Evolutionary conservation across 2,329 filamentous ascomycete species (phyloP).

Genomic region (Diplodia intermedia): DNA sequence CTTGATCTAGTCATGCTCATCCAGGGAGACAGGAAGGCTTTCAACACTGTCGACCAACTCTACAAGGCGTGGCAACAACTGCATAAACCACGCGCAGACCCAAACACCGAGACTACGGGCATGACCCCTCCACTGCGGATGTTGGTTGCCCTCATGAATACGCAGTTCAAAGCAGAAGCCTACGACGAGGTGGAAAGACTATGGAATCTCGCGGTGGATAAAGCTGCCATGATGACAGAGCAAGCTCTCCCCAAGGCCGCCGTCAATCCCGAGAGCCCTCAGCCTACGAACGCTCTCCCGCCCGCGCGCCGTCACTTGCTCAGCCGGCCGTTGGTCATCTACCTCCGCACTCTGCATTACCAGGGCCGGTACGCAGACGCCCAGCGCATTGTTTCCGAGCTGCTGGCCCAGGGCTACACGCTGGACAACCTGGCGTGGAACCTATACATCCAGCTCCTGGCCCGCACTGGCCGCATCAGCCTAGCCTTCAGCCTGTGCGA

Average conservation of each 20-base stretch:
- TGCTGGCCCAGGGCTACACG: constrained; percentile 71
- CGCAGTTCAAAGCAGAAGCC: constrained; percentile 64
- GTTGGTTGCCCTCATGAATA: constrained; percentile 71
- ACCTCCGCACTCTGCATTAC: constrained; percentile 59
- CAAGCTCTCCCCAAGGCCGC: constrained; percentile 33
- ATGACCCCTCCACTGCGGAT: constrained; percentile 61
- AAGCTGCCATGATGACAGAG: constrained; percentile 46
- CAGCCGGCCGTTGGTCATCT: constrained; percentile 56
- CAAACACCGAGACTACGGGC: constrained; percentile 9
- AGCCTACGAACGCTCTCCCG: constrained; percentile 7
- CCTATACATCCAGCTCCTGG: constrained; percentile 72
- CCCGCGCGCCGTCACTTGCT: constrained; percentile 58
- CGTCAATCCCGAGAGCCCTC: constrained; percentile 37
- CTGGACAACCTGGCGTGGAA: constrained; percentile 85
- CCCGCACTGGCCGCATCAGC: constrained; percentile 63
- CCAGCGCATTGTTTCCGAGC: constrained; percentile 57
- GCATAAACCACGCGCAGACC: neutral
- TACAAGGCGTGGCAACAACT: constrained; percentile 59
- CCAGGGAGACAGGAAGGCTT: constrained; percentile 54
- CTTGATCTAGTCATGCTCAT: constrained; percentile 64
- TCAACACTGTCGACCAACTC: constrained; percentile 57
- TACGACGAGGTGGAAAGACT: constrained; percentile 67
- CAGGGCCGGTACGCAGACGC: constrained; percentile 56
- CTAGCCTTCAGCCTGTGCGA: constrained; percentile 80
- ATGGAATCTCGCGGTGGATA: constrained; percentile 65